Evolutionary conservation across 768 basidiomycete species (phyloP).

Genomic region (Hemileccinum rubropunctum): DNA sequence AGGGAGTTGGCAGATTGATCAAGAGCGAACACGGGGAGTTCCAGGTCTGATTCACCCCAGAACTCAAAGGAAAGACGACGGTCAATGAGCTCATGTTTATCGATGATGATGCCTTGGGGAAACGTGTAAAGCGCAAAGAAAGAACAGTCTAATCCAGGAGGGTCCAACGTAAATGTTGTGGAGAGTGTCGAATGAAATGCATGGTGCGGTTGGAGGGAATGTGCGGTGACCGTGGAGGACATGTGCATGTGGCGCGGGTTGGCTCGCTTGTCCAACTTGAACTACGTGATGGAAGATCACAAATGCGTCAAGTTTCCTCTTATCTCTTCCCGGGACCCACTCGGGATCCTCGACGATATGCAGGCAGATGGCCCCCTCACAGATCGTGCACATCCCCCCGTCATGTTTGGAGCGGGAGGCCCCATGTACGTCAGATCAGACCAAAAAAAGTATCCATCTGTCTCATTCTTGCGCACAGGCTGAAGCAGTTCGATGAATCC

Average conservation of each 20-base stretch:
- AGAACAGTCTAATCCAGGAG: conserved; percentile 16
- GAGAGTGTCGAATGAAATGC: conserved; percentile 33
- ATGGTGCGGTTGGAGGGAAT: conserved; percentile 19
- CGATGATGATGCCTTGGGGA: conserved; percentile 41
- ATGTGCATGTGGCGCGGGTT: conserved; percentile 2
- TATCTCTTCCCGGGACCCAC: conserved; percentile 4
- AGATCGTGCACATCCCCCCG: conserved; percentile 41
- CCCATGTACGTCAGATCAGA: conserved; percentile 51
- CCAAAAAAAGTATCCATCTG: background rate
- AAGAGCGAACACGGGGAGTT: conserved; percentile 41
- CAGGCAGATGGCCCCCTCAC: conserved; percentile 12
- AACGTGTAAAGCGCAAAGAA: conserved; percentile 36
- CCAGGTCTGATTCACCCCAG: conserved; percentile 39
- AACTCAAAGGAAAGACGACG: conserved; percentile 33
- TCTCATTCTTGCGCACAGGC: conserved; percentile 39
- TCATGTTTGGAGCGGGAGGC: conserved; percentile 70
- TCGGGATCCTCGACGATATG: conserved; percentile 29
- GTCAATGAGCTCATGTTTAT: conserved; percentile 42
- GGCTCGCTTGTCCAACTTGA: background rate
- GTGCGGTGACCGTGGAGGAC: conserved; percentile 17
- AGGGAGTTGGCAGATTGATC: conserved; percentile 23
- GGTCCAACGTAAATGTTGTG: conserved; percentile 17
- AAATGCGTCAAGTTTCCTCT: conserved; percentile 13
- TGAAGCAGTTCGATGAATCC: conserved; percentile 79
- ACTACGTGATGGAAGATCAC: conserved; percentile 15